Evolutionary conservation across 176 grass and related monocot species (phyloP).

Genomic region (Oryza australiensis): DNA sequence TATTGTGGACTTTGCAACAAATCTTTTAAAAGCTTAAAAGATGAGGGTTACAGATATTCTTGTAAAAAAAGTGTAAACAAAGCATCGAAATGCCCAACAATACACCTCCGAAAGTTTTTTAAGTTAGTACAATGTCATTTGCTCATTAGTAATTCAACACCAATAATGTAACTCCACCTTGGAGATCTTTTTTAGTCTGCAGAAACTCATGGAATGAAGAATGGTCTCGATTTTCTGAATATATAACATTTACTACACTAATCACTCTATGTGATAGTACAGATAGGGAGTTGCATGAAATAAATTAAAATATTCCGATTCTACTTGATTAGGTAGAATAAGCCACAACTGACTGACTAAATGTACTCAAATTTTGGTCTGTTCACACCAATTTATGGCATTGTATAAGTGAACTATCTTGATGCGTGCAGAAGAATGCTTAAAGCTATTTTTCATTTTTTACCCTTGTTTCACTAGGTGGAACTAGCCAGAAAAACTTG

Average conservation of each 20-base stretch:
- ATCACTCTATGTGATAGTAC: neutral
- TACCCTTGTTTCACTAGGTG: neutral
- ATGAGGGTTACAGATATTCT: neutral
- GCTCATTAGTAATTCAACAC: neutral
- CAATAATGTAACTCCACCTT: neutral
- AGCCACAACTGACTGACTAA: conserved; percentile 1
- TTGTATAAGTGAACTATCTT: neutral
- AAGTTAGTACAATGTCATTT: conserved; percentile 5
- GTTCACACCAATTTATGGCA: conserved; percentile 12
- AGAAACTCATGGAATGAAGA: neutral
- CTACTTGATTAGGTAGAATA: neutral
- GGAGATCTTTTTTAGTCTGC: neutral
- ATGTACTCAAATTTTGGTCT: conserved; percentile 13
- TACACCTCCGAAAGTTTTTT: neutral
- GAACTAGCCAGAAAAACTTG: conserved; percentile 4
- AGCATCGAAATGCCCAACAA: neutral
- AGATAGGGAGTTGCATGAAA: neutral
- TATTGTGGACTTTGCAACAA: neutral
- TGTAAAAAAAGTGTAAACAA: neutral
- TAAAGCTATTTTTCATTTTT: neutral
- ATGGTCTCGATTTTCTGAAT: neutral
- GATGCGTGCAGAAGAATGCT: neutral
- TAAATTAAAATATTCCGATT: neutral
- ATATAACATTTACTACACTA: neutral
- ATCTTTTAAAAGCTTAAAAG: conserved; percentile 8